Base-by-base conservation (phyloP, 2,329 filamentous ascomycete genomes). In the Harringtonia lauricola region DNA sequence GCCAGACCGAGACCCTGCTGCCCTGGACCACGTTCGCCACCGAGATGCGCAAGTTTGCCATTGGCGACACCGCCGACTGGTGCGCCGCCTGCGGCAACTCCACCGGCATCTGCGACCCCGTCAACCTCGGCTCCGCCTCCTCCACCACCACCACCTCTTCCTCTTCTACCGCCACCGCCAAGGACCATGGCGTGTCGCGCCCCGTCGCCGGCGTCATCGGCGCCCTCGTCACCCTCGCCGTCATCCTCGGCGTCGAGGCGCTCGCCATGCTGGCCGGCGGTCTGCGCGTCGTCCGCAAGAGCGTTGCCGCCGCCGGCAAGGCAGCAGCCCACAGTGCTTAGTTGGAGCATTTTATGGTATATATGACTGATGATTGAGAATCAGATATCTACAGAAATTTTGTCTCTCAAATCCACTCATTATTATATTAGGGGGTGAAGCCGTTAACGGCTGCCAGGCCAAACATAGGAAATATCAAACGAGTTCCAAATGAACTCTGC, bases 131-230 rank as follows among this genome's bases (percentile, higher is more conserved):
- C 17, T 48, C 51, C 29, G 49, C 51, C 13, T 47, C 54, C 4
- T 47, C 56, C 21, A 26, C 54, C 18, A 52, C 43, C 8, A 47
- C 55, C 3, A 46, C 43, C 7, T 48, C 55, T 3, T 45, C 50
- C 1, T 46, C 51, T 1, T 42, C 48, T 14, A 51, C 21, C n/a
- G 33, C 19, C 18, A 14, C 30, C 30, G 28, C 54, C 21, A 55
- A 55, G n/a, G 47, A 51, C 18, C 59, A 63, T 41, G 71, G 74
- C 9, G 68, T 94, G 24, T 83, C 81, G 41, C 76, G 70, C 31
- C 71, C 76, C 7, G 78, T 89, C n/a, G 86, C 85, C 0, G 86
- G 87, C 41, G 86, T 90, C 6, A 88, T 94, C 41, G 81, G 86
- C 36, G 85, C 87, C 36, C 61, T 88, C 51, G 68, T 84, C 31